A percentile compares a stretch with the other conserved stretches of the same genome.
Evolutionary conservation across 2,329 filamentous ascomycete genomes (phyloP).

Genomic region (Cladobotryum mycophilum): DNA sequence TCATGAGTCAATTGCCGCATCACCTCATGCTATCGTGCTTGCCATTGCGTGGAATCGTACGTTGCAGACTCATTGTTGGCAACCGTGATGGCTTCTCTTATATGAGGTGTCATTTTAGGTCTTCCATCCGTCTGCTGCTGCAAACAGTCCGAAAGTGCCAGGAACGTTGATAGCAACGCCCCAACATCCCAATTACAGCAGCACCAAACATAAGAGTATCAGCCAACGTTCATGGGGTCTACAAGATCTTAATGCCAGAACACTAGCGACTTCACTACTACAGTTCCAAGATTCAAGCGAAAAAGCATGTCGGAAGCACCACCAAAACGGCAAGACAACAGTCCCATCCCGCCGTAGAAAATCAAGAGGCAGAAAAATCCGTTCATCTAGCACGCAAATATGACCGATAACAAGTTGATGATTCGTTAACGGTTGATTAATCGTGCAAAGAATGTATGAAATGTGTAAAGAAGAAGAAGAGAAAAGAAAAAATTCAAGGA

Average conservation of each 20-base stretch:
- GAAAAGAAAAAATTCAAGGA: constrained; percentile 19
- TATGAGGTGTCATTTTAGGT: too few relatives aligned
- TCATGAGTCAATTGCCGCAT: not conserved
- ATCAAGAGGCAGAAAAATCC: constrained; percentile 23
- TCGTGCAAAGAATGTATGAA: constrained; percentile 41
- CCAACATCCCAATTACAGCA: too few relatives aligned
- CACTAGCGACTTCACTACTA: too few relatives aligned
- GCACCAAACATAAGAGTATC: too few relatives aligned
- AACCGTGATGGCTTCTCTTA: too few relatives aligned
- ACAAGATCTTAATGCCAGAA: too few relatives aligned
- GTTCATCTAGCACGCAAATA: constrained; percentile 54
- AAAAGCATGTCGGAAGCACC: constrained; percentile 26
- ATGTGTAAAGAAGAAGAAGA: constrained; percentile 38
- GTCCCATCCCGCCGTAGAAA: constrained; percentile 15
- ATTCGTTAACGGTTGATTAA: constrained; percentile 54
- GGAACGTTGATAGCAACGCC: too few relatives aligned
- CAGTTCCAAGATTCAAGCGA: not conserved
- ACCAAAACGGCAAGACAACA: constrained; percentile 21
- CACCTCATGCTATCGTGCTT: not conserved
- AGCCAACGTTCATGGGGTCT: too few relatives aligned
- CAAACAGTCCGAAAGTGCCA: too few relatives aligned
- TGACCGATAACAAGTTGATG: constrained; percentile 50
- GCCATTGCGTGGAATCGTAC: not conserved
- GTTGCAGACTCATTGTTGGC: not conserved
- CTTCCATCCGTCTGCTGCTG: too few relatives aligned